Conservation (phyloP, 208 protist genomes). For the Acanthamoeba triangularis region DNA sequence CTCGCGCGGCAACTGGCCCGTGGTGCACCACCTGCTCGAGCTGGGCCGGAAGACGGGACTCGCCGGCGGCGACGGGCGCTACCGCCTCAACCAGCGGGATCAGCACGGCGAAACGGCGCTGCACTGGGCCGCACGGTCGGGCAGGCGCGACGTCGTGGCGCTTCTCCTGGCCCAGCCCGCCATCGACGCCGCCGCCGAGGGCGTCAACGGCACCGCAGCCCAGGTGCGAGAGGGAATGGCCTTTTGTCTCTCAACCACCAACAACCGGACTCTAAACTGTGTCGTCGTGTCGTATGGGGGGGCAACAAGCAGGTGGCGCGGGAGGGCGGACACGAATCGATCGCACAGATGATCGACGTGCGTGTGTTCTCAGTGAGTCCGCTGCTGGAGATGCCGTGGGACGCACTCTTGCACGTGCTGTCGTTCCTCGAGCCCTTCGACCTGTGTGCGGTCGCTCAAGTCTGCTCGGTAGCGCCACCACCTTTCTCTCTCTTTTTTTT, state of each 20-base stretch:
- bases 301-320: not conserved
- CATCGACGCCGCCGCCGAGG: not conserved
- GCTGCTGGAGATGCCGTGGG: not conserved
- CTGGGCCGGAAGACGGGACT: not conserved
- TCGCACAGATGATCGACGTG: not conserved
- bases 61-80: not conserved
- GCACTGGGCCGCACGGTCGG: not conserved
- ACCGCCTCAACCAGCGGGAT: not conserved
- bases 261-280: no score
- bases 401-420: not conserved
- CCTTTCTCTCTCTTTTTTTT: no score
- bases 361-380: not conserved
- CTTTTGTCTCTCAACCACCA: not conserved
- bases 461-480: not conserved
- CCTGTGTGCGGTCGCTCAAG: conserved; percentile 8
- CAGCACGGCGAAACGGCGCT: not conserved
- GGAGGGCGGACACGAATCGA: not conserved
- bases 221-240: no score
- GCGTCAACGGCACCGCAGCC: not conserved
- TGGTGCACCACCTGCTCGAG: not conserved
- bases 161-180: not conserved
- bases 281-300: not conserved
- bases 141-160: not conserved
- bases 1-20: conserved; percentile 46
- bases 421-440: conserved; percentile 1